Evolutionary conservation across 140 eudicot species (phyloP).

Genomic region (Ambrosia hybrid): DNA sequence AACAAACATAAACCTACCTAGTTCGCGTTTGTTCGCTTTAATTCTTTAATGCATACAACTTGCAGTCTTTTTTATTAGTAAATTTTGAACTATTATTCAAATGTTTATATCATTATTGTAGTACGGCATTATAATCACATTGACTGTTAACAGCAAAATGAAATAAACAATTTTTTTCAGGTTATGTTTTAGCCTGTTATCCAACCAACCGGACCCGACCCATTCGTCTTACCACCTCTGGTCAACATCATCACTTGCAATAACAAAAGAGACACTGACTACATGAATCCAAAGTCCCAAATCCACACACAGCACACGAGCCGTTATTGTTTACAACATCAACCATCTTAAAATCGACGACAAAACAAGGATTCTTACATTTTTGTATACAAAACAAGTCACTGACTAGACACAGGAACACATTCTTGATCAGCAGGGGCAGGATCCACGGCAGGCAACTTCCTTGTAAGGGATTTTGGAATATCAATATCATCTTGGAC

Average conservation of each 20-base stretch:
- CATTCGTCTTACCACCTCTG: background rate
- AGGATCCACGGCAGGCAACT: conserved; percentile 43
- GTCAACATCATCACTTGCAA: background rate
- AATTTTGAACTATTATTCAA: too few species aligned
- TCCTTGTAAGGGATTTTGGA: conserved; percentile 78
- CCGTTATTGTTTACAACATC: background rate
- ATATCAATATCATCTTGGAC: conserved; percentile 75
- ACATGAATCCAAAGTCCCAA: background rate
- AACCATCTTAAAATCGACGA: background rate
- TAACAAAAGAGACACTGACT: background rate
- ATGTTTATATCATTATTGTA: too few species aligned
- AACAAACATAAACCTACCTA: too few species aligned
- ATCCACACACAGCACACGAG: conserved; percentile 8
- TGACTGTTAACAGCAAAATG: background rate
- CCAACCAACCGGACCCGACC: background rate
- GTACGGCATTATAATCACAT: background rate
- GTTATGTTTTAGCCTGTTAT: background rate
- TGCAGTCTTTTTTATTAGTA: too few species aligned
- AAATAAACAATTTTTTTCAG: background rate
- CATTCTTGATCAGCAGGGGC: conserved; percentile 48
- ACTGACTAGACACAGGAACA: conserved; percentile 54
- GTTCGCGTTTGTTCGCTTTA: too few species aligned
- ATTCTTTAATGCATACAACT: too few species aligned
- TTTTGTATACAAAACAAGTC: conserved; percentile 31
- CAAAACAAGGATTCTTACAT: background rate